Percentiles rank a stretch among this genome's conserved stretches.
phyloP scores from a whole-genome alignment of 75 land plant genomes.

The Selaginella tamariscina region DNA sequence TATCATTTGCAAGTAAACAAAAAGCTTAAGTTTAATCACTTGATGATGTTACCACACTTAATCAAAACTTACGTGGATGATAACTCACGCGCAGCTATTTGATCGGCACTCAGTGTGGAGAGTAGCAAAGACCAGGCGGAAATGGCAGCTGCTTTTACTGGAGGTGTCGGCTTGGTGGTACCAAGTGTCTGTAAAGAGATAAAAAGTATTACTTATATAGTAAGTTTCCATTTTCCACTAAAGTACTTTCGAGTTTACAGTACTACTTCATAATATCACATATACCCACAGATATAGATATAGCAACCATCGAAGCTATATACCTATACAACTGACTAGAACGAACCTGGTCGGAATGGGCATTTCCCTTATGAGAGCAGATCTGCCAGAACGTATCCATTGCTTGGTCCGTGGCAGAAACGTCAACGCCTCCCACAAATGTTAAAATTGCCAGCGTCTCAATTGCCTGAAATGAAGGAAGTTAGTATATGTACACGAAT shows the following conservation, averaged over 20 bases:
- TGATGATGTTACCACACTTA: neutral
- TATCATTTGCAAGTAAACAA: constrained; percentile 2
- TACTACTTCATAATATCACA: too few species aligned
- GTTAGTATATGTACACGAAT: constrained; percentile 4
- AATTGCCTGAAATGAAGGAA: constrained; percentile 35
- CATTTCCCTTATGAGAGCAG: constrained; percentile 26
- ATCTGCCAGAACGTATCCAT: constrained; percentile 76
- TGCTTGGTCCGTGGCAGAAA: constrained; percentile 50
- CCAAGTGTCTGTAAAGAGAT: constrained; percentile 19
- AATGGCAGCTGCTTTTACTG: constrained; percentile 47
- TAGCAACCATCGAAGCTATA: neutral
- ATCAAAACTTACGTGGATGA: neutral
- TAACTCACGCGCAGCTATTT: constrained; percentile 14
- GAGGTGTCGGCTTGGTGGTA: constrained; percentile 36
- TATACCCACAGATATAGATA: too few species aligned
- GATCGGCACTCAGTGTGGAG: constrained; percentile 39
- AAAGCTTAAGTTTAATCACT: neutral
- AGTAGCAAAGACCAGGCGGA: constrained; percentile 88
- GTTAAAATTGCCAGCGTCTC: constrained; percentile 68
- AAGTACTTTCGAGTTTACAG: too few species aligned
- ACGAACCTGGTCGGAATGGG: constrained; percentile 19
- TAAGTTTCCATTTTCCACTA: too few species aligned
- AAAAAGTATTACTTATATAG: neutral
- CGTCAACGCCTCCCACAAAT: constrained; percentile 66
- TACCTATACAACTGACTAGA: neutral